phyloP scores from a whole-genome alignment of 768 basidiomycete species.

The Mycena albidolilacea region DNA sequence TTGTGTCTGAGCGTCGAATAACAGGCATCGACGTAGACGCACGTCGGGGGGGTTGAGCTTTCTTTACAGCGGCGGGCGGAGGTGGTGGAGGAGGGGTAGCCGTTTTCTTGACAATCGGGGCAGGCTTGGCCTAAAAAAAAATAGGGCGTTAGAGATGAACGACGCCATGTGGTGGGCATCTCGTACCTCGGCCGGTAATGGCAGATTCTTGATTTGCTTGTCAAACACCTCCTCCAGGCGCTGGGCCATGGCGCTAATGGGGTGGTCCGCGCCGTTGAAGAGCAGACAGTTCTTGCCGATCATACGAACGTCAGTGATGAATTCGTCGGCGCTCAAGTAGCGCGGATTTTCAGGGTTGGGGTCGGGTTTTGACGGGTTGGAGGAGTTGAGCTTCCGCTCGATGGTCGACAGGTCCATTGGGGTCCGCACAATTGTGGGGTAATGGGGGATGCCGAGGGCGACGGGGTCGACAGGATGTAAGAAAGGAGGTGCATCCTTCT shows the following conservation, averaged over 20 bases:
- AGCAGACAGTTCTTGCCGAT: slow-evolving; percentile 90
- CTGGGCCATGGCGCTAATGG: slow-evolving; percentile 83
- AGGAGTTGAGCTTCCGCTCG: slow-evolving; percentile 87
- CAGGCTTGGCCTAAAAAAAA: slow-evolving; percentile 52
- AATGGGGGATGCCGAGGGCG: slow-evolving; percentile 89
- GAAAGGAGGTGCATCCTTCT: slow-evolving; percentile 88
- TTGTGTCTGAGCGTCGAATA: slow-evolving; percentile 84
- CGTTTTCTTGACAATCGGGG: slow-evolving; percentile 61
- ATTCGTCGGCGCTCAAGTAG: slow-evolving; percentile 84
- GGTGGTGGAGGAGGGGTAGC: slow-evolving; percentile 63
- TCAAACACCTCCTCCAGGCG: slow-evolving; percentile 89
- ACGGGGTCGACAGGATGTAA: slow-evolving; percentile 90
- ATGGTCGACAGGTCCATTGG: slow-evolving; percentile 97
- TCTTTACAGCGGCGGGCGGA: slow-evolving; percentile 62
- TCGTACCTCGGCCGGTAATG: slow-evolving; percentile 81
- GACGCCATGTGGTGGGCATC: slow-evolving; percentile 20
- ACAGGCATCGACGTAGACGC: slow-evolving; percentile 86
- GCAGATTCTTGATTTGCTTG: slow-evolving; percentile 89
- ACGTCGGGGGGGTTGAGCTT: slow-evolving; percentile 68
- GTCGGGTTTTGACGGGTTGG: slow-evolving; percentile 86
- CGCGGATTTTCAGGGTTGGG: slow-evolving; percentile 79
- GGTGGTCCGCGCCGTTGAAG: slow-evolving; percentile 96
- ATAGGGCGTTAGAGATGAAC: slow-evolving; percentile 17
- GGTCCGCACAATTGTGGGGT: slow-evolving; percentile 85
- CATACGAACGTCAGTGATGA: slow-evolving; percentile 86